A percentile compares a stretch with the other conserved stretches of the same genome.
Conservation (phyloP, 2,329 filamentous ascomycete genomes). For the Blumeriella jaapii region DNA sequence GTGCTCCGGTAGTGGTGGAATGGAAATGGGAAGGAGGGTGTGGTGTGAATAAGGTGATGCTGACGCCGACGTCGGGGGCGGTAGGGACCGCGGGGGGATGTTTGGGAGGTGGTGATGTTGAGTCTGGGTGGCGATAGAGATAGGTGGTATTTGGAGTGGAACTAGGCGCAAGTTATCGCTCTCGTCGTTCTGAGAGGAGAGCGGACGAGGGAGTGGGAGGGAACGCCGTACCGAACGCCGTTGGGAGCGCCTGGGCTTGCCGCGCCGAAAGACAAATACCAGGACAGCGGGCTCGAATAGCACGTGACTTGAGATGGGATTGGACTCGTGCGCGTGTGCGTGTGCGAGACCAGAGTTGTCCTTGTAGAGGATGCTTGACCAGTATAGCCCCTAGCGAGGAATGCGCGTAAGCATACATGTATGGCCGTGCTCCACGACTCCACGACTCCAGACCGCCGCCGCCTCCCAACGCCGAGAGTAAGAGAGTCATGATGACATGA, state of each 20-base stretch:
- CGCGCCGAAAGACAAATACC: conserved; percentile 14
- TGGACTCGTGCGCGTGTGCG: conserved; percentile 8
- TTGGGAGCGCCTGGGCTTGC: conserved; percentile 13
- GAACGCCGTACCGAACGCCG: conserved; percentile 12
- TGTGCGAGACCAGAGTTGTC: conserved; percentile 10
- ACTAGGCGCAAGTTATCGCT: conserved; percentile 15
- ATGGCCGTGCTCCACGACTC: too few species aligned
- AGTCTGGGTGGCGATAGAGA: too few species aligned
- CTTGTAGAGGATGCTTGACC: conserved; percentile 17
- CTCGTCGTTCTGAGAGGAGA: conserved; percentile 15
- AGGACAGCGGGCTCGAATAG: conserved; percentile 12
- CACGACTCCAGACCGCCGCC: conserved; percentile 5
- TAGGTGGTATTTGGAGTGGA: too few species aligned
- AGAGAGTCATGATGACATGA: too few species aligned
- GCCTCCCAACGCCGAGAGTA: too few species aligned
- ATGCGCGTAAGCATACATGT: conserved; percentile 24
- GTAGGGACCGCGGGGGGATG: conserved; percentile 21
- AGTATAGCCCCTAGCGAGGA: conserved; percentile 18
- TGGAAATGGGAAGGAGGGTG: conserved; percentile 4
- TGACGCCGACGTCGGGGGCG: conserved; percentile 12
- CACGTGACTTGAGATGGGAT: conserved; percentile 11
- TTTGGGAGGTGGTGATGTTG: too few species aligned
- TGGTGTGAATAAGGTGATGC: conserved; percentile 3
- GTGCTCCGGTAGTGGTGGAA: too few species aligned
- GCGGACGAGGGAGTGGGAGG: conserved; percentile 13